Percentiles rank a stretch among this genome's conserved stretches.
These are phyloP conservation scores for Ophiosphaerella narmari DNA, from an alignment of 2,329 filamentous ascomycete genomes.

Conservation along the genomic window DNA sequence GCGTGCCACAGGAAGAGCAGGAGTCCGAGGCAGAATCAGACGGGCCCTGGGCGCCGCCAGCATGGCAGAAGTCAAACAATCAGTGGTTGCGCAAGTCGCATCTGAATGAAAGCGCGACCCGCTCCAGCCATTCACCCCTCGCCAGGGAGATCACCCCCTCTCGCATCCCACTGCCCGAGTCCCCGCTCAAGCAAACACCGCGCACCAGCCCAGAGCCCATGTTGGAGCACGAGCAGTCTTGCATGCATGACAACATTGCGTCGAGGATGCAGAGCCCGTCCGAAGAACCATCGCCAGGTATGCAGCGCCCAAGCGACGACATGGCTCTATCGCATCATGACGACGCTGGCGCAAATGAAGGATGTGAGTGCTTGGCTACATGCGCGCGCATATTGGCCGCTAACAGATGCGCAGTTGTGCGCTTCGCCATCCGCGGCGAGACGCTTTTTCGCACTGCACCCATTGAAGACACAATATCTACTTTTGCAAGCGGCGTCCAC, in stretches of 20 bases:
- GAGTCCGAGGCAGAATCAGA: constrained; percentile 53
- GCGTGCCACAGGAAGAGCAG: constrained; percentile 41
- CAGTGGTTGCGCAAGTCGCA: constrained; percentile 58
- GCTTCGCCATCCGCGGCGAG: constrained; percentile 84
- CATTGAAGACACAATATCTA: constrained; percentile 73
- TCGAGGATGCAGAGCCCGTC: constrained; percentile 42
- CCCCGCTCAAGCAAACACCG: constrained; percentile 61
- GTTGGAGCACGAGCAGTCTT: constrained; percentile 40
- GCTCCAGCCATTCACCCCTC: constrained; percentile 60
- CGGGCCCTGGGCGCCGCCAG: constrained; percentile 67
- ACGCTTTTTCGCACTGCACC: constrained; percentile 86
- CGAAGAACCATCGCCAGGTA: constrained; percentile 27
- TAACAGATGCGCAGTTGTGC: constrained; percentile 68
- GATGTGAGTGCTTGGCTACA: constrained; percentile 36
- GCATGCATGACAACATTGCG: constrained; percentile 37
- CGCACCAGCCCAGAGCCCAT: constrained; percentile 56
- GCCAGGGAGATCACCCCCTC: constrained; percentile 59
- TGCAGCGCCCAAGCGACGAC: constrained; percentile 25
- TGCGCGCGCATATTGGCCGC: constrained; percentile 14
- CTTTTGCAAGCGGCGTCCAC: constrained; percentile 64
- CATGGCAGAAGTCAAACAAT: constrained; percentile 63
- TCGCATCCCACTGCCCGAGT: constrained; percentile 65
- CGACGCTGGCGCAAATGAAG: constrained; percentile 33
- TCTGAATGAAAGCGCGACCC: constrained; percentile 44
- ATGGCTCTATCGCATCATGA: constrained; percentile 35